Conservation (phyloP, 2,329 filamentous ascomycete species). For the Falciphora oryzae region DNA sequence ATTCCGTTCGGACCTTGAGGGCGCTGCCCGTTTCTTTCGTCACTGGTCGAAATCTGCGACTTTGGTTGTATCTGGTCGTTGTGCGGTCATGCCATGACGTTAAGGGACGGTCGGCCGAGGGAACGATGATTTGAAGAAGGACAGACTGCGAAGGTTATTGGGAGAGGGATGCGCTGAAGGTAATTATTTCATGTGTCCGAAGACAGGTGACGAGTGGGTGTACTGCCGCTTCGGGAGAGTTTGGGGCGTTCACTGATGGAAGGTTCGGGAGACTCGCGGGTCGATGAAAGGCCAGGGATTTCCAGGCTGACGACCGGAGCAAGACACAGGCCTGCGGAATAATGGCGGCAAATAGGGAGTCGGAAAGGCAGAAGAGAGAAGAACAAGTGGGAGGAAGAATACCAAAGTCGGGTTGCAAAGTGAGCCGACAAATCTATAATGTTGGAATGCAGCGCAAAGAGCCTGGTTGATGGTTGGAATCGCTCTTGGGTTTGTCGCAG, state of each 20-base stretch:
- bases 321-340: neutral
- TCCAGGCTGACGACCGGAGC: neutral
- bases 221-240: neutral
- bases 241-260: neutral
- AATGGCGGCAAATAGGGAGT: no score
- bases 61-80: neutral
- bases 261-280: neutral
- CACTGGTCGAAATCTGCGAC: neutral
- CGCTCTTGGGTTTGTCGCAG: neutral
- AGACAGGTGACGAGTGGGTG: neutral
- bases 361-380: neutral
- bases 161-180: no score
- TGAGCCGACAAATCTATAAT: neutral
- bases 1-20: neutral
- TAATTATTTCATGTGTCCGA: no score
- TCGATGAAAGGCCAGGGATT: neutral
- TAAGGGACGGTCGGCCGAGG: neutral
- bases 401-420: neutral
- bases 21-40: neutral
- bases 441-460: neutral
- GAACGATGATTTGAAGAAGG: neutral
- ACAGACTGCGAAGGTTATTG: neutral
- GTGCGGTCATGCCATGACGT: neutral
- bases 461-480: no score
- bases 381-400: neutral